Evolutionary conservation across 805 yeast species (phyloP).

Genomic region (Cyberlindnera subsufficiens): DNA sequence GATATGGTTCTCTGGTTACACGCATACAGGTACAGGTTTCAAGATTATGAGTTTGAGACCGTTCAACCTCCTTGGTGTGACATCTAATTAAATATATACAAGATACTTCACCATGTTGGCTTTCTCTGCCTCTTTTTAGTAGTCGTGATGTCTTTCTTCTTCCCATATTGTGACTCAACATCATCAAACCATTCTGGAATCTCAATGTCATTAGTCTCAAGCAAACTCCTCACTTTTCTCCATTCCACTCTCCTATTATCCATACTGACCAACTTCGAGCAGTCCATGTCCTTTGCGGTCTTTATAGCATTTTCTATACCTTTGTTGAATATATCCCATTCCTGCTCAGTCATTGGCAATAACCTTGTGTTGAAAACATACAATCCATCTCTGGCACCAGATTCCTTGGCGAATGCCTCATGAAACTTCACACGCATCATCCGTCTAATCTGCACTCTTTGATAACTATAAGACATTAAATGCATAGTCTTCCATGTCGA

Average conservation of each 20-base stretch:
- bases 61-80: slow-evolving; percentile 18
- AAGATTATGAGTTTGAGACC: slow-evolving; percentile 14
- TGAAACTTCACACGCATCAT: slow-evolving; percentile 5
- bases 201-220: slow-evolving; percentile 7
- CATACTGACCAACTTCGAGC: background rate
- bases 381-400: slow-evolving; percentile 14
- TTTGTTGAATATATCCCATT: slow-evolving; percentile 3
- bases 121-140: background rate
- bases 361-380: slow-evolving; percentile 16
- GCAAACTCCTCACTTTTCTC: slow-evolving; percentile 5
- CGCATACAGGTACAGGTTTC: slow-evolving; percentile 17
- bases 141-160: background rate
- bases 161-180: background rate
- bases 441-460: slow-evolving; percentile 8
- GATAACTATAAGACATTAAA: slow-evolving; percentile 15
- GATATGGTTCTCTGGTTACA: slow-evolving; percentile 20
- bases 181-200: slow-evolving; percentile 6
- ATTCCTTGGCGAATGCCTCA: slow-evolving; percentile 10
- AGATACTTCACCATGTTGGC: background rate
- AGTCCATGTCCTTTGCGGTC: slow-evolving; percentile 2
- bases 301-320: slow-evolving; percentile 2
- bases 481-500: slow-evolving; percentile 10
- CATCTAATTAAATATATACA: slow-evolving; percentile 6
- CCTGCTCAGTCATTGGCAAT: slow-evolving; percentile 9
- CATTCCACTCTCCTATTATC: slow-evolving; percentile 13